phyloP scores from a whole-genome alignment of 2,329 filamentous ascomycete species.

The Aspergillus ibericus region DNA sequence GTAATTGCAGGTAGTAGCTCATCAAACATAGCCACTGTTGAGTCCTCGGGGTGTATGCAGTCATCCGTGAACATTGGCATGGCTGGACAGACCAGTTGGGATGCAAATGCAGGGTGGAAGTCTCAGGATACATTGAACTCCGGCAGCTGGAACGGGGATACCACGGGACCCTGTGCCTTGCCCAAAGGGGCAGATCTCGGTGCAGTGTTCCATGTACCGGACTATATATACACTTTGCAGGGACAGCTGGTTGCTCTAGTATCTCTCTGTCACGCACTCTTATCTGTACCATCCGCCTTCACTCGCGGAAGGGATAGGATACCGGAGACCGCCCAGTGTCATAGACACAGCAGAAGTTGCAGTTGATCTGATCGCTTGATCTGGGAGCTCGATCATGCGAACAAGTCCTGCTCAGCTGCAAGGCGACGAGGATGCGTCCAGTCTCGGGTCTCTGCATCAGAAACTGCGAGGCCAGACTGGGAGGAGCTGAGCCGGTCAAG shows the following conservation, averaged over 20 bases:
- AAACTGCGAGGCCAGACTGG: background rate
- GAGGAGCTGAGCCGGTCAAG: background rate
- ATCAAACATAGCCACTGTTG: background rate
- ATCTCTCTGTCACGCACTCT: background rate
- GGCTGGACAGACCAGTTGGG: background rate
- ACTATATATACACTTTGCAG: background rate
- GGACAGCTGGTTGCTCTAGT: background rate
- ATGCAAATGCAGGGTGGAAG: background rate
- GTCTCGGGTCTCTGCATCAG: background rate
- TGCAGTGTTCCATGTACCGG: background rate
- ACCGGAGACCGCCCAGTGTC: background rate
- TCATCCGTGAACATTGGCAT: background rate
- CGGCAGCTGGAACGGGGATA: background rate
- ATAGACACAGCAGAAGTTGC: background rate
- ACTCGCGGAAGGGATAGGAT: background rate
- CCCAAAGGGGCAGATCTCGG: background rate
- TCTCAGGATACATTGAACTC: background rate
- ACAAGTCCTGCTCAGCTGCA: background rate
- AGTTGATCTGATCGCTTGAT: conserved; percentile 3
- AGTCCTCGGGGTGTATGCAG: background rate
- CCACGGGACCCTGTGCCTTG: background rate
- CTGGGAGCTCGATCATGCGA: conserved; percentile 2
- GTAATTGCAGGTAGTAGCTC: background rate
- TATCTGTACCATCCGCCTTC: background rate
- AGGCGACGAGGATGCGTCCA: background rate